Percentiles rank a stretch among this genome's conserved stretches.
Conservation (phyloP, 2,329 filamentous ascomycete genomes). For the Pseudogymnoascus sp. region DNA sequence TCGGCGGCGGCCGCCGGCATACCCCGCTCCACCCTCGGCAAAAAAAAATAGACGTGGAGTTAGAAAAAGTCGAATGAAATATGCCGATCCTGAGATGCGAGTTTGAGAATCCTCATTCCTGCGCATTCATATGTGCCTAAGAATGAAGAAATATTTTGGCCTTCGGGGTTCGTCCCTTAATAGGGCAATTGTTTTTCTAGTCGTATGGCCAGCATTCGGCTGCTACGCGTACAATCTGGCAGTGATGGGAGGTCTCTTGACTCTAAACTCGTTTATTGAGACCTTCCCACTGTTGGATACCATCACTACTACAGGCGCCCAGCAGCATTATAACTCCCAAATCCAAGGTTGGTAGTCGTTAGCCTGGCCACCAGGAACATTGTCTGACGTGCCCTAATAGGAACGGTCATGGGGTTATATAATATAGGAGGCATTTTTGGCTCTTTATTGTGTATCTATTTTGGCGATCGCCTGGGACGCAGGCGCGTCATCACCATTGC, state of each 20-base stretch:
- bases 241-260: conserved; percentile 27
- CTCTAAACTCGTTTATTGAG: conserved; percentile 16
- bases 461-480: conserved; percentile 44
- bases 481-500: conserved; percentile 48
- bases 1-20: background rate
- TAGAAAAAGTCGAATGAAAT: background rate
- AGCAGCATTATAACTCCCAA: background rate
- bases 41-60: background rate
- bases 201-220: conserved; percentile 35
- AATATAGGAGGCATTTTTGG: conserved; percentile 31
- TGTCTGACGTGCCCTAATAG: conserved; percentile 12
- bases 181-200: conserved; percentile 21
- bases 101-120: background rate
- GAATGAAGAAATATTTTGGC: conserved; percentile 6
- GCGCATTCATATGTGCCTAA: background rate
- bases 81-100: background rate
- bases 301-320: conserved; percentile 14
- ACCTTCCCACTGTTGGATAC: conserved; percentile 32
- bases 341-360: background rate
- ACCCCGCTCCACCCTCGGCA: background rate
- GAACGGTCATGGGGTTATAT: conserved; percentile 31
- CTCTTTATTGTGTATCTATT: conserved; percentile 27
- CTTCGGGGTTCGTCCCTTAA: conserved; percentile 8
- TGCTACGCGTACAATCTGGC: conserved; percentile 33
- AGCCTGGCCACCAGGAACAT: background rate